phyloP scores from a whole-genome alignment of 108 stramenopile genomes.

The Conticribra guillardii region DNA sequence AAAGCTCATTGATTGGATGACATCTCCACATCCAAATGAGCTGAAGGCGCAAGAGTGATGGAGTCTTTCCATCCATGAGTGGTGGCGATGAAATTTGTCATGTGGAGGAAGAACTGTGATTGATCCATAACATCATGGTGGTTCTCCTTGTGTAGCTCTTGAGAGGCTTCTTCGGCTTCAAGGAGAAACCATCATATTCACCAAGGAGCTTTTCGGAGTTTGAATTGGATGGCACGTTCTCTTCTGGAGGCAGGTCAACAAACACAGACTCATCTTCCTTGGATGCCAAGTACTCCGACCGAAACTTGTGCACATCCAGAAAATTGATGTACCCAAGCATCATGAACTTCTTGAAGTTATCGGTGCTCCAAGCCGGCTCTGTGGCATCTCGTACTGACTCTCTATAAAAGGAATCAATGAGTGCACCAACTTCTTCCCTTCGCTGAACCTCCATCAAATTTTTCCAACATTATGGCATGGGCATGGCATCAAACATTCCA shows the following conservation, averaged over 20 bases:
- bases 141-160: neutral
- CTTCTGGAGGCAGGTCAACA: neutral
- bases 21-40: neutral
- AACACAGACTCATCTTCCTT: neutral
- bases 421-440: neutral
- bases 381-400: neutral
- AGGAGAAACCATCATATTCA: neutral
- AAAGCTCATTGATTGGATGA: neutral
- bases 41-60: neutral
- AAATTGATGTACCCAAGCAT: neutral
- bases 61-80: neutral
- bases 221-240: neutral
- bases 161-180: neutral
- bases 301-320: neutral
- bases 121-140: neutral
- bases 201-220: neutral
- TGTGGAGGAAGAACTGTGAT: neutral
- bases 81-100: neutral
- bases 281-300: neutral
- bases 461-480: neutral
- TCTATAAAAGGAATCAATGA: neutral
- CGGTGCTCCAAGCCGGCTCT: neutral
- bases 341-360: neutral
- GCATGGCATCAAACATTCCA: neutral
- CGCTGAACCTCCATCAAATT: neutral